Evolutionary conservation across 257 asterid species (phyloP).

Genomic region (Solanum etuberosum): DNA sequence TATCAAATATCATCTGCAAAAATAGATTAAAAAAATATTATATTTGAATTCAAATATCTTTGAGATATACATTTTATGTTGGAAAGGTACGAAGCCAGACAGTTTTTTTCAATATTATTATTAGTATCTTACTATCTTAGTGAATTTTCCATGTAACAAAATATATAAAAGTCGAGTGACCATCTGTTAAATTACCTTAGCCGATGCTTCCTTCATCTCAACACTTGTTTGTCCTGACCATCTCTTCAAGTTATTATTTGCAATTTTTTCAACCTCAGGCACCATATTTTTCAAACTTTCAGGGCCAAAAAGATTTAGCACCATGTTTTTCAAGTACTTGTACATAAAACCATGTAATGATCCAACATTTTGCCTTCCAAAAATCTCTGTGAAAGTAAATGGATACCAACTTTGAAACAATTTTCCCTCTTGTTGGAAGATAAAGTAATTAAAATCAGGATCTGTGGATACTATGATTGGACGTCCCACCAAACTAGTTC

Average conservation of each 20-base stretch:
- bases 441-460: not conserved
- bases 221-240: conserved; percentile 34
- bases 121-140: no score
- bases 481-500: not conserved
- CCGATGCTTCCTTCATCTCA: conserved; percentile 59
- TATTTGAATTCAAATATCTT: conserved; percentile 35
- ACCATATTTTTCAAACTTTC: conserved; percentile 66
- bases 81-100: not conserved
- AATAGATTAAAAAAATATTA: not conserved
- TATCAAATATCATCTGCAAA: conserved; percentile 79
- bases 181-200: conserved; percentile 21
- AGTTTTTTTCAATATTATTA: no score
- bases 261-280: conserved; percentile 48
- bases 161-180: not conserved
- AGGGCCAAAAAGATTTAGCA: conserved; percentile 55
- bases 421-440: not conserved
- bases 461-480: not conserved
- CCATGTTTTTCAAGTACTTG: conserved; percentile 80
- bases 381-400: not conserved
- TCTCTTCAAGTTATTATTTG: conserved; percentile 20
- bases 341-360: conserved; percentile 23
- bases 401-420: not conserved
- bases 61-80: not conserved
- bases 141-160: no score
- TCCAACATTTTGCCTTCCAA: not conserved